phyloP scores from a whole-genome alignment of 2,329 filamentous ascomycete genomes.

The Colletotrichum melonis region DNA sequence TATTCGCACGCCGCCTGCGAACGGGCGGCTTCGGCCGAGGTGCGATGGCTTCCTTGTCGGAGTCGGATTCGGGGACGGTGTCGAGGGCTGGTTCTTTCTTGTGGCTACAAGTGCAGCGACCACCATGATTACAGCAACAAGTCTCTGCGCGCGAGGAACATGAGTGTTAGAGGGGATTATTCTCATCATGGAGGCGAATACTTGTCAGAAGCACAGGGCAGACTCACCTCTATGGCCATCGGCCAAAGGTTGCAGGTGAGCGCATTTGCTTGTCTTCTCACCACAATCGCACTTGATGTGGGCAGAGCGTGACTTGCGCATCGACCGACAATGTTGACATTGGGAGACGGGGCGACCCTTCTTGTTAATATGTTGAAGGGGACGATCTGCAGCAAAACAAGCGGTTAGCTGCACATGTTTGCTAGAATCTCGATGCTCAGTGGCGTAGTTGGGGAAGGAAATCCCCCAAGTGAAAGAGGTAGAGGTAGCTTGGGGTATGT shows the following conservation, averaged over 20 bases:
- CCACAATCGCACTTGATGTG: slow-evolving; percentile 98
- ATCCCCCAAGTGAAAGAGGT: neutral
- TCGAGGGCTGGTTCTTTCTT: slow-evolving; percentile 72
- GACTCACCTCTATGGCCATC: slow-evolving; percentile 70
- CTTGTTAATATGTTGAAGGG: slow-evolving; percentile 94
- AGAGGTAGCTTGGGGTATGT: neutral
- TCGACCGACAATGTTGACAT: slow-evolving; percentile 94
- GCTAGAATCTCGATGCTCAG: neutral
- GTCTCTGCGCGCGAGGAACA: slow-evolving; percentile 58
- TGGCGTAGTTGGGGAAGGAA: neutral
- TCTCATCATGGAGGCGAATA: slow-evolving; percentile 41
- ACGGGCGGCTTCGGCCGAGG: slow-evolving; percentile 54
- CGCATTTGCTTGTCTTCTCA: slow-evolving; percentile 84
- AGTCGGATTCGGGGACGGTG: slow-evolving; percentile 73
- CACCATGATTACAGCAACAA: slow-evolving; percentile 78
- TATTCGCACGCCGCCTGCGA: slow-evolving; percentile 69
- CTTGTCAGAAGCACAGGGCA: slow-evolving; percentile 35
- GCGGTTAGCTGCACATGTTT: slow-evolving; percentile 40
- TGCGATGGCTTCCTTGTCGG: slow-evolving; percentile 57
- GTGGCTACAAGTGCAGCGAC: slow-evolving; percentile 71
- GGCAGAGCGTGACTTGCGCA: slow-evolving; percentile 94
- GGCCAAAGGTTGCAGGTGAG: slow-evolving; percentile 67
- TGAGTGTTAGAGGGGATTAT: slow-evolving; percentile 34
- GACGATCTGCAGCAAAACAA: slow-evolving; percentile 73
- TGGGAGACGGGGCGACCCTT: slow-evolving; percentile 98